Evolutionary conservation across 2,329 filamentous ascomycete species (phyloP), one percentile per base, ranked within the genome.

Genomic region (Colletotrichum limetticola): DNA sequence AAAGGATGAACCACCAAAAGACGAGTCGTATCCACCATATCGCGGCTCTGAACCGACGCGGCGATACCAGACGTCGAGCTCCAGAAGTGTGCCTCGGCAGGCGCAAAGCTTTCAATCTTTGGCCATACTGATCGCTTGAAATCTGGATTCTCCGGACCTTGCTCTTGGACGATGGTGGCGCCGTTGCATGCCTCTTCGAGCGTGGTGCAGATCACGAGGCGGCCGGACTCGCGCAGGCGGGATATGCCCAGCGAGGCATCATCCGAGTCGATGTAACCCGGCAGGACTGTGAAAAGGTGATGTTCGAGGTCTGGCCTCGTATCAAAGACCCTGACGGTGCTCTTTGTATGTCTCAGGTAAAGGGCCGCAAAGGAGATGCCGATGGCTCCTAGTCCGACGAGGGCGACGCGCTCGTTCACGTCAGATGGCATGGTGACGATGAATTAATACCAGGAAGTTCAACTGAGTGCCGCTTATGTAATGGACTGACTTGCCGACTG

Each of bases 1-100:
- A 89, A 91, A 0, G 90, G 89, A 77, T 91, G 90, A 4, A 90
- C 88, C 1, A 91, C 86, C 0, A 91, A 74, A 3, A 91, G 77
- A 2, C 88, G 80, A n/a, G 78, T 37, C 19, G 57, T 53, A 30
- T 75, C 66, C 2, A 30, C 76, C 78, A 62, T 79, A 78, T 32
- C 49, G 12, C 63, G 60, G 35, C 46, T 79, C 74, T 91, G 89
- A 28, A 79, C 80, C 0, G 86, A 88, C 0, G 89, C 87, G 0
- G 87, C 84, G 32, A 91, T 91, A 0, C 90, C 89, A 1, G 85
- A 88, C 0, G 90, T 91, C 67, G 85, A 88, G 49, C 85, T 88
- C 89, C 89, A 91, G 62, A 91, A 80, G 22, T 90, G 82, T 0
- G 88, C 84, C 9, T 81, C 74, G 5, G 77, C 70, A 0, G 82